These are phyloP conservation scores for Pleurotus giganteus DNA, from an alignment of 768 basidiomycete genomes.

Conservation along the genomic window DNA sequence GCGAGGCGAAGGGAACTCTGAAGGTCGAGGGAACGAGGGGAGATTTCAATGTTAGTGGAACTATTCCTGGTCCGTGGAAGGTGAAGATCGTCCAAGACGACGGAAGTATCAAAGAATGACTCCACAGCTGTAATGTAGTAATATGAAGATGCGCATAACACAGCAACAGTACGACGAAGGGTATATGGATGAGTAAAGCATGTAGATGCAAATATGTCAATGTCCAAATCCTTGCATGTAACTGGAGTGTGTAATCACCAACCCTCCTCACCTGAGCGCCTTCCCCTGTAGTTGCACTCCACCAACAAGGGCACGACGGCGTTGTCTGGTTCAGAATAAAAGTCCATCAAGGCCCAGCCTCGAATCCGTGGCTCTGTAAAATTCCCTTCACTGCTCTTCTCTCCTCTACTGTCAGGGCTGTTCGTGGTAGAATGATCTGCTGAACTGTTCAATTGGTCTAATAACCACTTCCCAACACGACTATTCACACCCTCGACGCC, in stretches of 20 bases:
- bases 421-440: slow-evolving; percentile 13
- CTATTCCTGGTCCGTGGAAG: slow-evolving; percentile 4
- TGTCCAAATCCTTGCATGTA: neutral
- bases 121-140: neutral
- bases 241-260: slow-evolving; percentile 23
- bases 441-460: slow-evolving; percentile 44
- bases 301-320: slow-evolving; percentile 56
- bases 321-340: slow-evolving; percentile 57
- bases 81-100: neutral
- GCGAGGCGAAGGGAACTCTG: slow-evolving; percentile 15
- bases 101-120: neutral
- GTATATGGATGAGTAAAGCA: neutral
- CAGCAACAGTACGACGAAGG: too few relatives aligned
- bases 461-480: slow-evolving; percentile 68
- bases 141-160: too few relatives aligned
- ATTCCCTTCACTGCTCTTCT: slow-evolving; percentile 7
- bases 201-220: neutral
- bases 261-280: slow-evolving; percentile 39
- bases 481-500: slow-evolving; percentile 88
- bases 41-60: slow-evolving; percentile 3
- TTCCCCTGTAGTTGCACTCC: slow-evolving; percentile 74
- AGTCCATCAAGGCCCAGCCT: slow-evolving; percentile 80
- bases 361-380: slow-evolving; percentile 42
- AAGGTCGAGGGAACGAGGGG: slow-evolving; percentile 8
- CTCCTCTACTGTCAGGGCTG: slow-evolving; percentile 15